Percentiles rank a stretch among this genome's conserved stretches.
These are phyloP conservation scores for Kuraishia cidri DNA, from an alignment of 805 yeast species.

Conservation along the genomic window DNA sequence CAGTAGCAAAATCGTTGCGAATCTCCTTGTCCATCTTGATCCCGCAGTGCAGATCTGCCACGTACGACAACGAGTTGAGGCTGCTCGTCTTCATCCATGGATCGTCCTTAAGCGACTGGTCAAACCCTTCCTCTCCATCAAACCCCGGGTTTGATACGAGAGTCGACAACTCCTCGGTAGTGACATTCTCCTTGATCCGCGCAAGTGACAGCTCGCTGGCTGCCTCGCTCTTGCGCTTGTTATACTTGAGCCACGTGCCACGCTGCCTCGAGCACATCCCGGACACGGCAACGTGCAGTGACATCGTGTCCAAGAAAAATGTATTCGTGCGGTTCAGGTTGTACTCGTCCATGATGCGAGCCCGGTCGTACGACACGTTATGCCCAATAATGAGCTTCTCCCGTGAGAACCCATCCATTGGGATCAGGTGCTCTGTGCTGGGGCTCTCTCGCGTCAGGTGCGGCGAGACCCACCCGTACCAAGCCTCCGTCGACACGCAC, in stretches of 20 bases:
- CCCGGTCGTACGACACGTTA: conserved; percentile 86
- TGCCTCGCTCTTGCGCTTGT: conserved; percentile 22
- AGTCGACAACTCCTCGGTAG: conserved; percentile 13
- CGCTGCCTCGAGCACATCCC: conserved; percentile 94
- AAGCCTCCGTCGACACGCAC: conserved; percentile 67
- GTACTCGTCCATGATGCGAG: conserved; percentile 81
- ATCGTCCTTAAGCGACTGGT: conserved; percentile 35
- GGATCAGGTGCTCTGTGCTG: conserved; percentile 58
- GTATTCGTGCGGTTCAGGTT: conserved; percentile 55
- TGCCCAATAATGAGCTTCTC: conserved; percentile 77
- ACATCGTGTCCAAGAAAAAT: conserved; percentile 85
- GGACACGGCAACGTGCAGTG: conserved; percentile 79
- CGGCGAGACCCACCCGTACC: conserved; percentile 97
- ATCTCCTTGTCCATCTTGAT: conserved; percentile 55
- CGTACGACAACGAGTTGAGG: conserved; percentile 71
- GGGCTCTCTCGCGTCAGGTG: conserved; percentile 49
- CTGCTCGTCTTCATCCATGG: conserved; percentile 84
- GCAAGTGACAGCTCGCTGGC: conserved; percentile 7
- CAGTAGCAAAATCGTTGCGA: conserved; percentile 55
- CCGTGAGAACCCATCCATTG: conserved; percentile 43
- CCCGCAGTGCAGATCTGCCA: conserved; percentile 71
- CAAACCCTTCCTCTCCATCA: conserved; percentile 16
- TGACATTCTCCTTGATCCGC: conserved; percentile 10
- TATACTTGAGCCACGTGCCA: conserved; percentile 61
- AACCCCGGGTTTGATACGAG: conserved; percentile 18